These are phyloP conservation scores for Cryphonectria naterciae DNA, from an alignment of 2,329 filamentous ascomycete genomes.

Conservation along the genomic window DNA sequence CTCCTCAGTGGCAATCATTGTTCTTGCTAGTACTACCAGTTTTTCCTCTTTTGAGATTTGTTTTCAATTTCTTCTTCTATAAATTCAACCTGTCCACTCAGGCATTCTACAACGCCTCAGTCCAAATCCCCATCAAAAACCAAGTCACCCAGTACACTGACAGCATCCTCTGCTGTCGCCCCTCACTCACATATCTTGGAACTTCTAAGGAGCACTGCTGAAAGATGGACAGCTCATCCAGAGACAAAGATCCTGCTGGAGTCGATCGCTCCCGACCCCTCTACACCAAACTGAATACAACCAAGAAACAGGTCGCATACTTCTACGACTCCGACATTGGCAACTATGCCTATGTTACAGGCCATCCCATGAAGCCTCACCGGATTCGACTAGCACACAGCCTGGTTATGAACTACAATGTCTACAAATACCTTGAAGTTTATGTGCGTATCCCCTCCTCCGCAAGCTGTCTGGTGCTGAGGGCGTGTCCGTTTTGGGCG, in stretches of 20 bases:
- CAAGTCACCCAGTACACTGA: not conserved
- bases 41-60: not conserved
- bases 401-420: conserved; percentile 91
- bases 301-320: conserved; percentile 85
- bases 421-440: conserved; percentile 96
- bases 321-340: conserved; percentile 99
- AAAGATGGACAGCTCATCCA: conserved; percentile 18
- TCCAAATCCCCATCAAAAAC: not conserved
- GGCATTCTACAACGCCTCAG: not conserved
- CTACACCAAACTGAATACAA: conserved; percentile 47
- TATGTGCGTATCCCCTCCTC: conserved; percentile 72
- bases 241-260: conserved; percentile 38
- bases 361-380: conserved; percentile 99
- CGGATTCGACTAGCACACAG: conserved; percentile 93
- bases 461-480: conserved; percentile 32
- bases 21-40: not conserved
- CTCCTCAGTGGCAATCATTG: not conserved
- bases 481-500: not conserved
- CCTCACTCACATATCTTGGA: not conserved
- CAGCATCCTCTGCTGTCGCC: not conserved
- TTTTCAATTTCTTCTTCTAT: not conserved
- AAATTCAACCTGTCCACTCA: not conserved
- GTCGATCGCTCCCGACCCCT: conserved; percentile 51
- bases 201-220: not conserved
- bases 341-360: conserved; percentile 96